Conservation (phyloP, 225 moss, liverwort and hornwort genomes). For the Pseudoscleropodium purum region DNA sequence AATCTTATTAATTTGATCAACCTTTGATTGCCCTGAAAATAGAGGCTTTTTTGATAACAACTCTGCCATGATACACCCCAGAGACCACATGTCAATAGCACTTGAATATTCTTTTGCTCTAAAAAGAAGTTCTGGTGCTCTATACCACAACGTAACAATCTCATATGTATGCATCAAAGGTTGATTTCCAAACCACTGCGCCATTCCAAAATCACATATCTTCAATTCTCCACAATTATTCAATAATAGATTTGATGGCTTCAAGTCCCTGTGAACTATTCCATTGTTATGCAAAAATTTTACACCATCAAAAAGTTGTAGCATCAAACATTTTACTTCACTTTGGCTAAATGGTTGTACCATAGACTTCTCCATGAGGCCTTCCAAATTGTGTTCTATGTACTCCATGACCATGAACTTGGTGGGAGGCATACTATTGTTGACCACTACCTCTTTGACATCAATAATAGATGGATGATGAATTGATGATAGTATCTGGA, state of each 20-base stretch:
- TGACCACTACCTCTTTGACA: not conserved
- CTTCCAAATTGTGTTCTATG: not conserved
- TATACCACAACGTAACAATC: slow-evolving; percentile 41
- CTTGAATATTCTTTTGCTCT: slow-evolving; percentile 27
- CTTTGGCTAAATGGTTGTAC: not conserved
- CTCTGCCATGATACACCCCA: slow-evolving; percentile 46
- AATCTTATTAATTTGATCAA: slow-evolving; percentile 39
- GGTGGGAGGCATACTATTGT: not conserved
- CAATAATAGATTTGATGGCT: not conserved
- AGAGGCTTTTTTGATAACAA: slow-evolving; percentile 30
- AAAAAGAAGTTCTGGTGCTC: slow-evolving; percentile 27
- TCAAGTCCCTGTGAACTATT: not conserved
- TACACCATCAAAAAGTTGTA: not conserved
- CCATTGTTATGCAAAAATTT: not conserved
- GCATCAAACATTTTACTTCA: not conserved
- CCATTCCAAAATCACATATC: slow-evolving; percentile 6
- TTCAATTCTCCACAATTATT: not conserved
- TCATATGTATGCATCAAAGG: slow-evolving; percentile 11
- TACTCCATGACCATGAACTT: not conserved
- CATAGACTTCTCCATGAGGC: not conserved
- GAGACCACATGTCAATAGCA: slow-evolving; percentile 42
- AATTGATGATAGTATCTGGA: not conserved
- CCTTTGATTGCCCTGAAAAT: slow-evolving; percentile 22
- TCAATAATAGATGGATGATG: not conserved
- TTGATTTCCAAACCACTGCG: slow-evolving; percentile 24